Base-by-base conservation (phyloP, 352 stramenopile species). In the Globisporangium polare region DNA sequence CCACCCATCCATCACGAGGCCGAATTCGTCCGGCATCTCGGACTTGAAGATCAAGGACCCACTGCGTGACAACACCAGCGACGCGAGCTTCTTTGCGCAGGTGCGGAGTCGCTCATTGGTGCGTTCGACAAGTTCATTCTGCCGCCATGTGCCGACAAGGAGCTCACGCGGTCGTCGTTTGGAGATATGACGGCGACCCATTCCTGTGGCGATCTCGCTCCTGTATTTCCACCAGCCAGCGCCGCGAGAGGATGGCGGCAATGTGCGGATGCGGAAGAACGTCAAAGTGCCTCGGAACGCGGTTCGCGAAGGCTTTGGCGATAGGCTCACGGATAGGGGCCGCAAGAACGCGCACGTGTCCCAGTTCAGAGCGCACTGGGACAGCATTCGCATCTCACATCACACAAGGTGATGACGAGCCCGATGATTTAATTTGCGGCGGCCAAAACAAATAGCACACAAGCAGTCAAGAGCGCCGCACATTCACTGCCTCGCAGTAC, bases 91-190 rank as follows among this genome's bases (percentile, higher is more conserved):
- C 27, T 45, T 6, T 49, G 24, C 20, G 33, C 33, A 58, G 33
- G 8, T 58, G 35, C 20, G n/a, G n/a, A 49, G 20, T 41, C 52
- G 15, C 31, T 58, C 18, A 33, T 33, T 0, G 20, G 20, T 7
- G 31, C 37, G n/a, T 33, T 58, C 13, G 52, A 58, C 20, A 45
- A 8, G n/a, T 58, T 58, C 52, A n/a, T 58, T 22, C 18, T 58
- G 12, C 52, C 52, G 8, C n/a, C 52, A 31, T 58, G 52, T 42
- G 20, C 22, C 24, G 31, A 49, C 20, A 29, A 24, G 12, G n/a
- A 29, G 12, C 6, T 58, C 2, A 49, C 18, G 2, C 41, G 47
- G 10, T 58, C 33, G 52, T 49, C 52, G 31, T 58, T 35, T 47
- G 52, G 52, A 1, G 52, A 58, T 33, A 33, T 33, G 29, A 33